Evolutionary conservation across 2,329 filamentous ascomycete species (phyloP).

Genomic region (Penicillium sp.): DNA sequence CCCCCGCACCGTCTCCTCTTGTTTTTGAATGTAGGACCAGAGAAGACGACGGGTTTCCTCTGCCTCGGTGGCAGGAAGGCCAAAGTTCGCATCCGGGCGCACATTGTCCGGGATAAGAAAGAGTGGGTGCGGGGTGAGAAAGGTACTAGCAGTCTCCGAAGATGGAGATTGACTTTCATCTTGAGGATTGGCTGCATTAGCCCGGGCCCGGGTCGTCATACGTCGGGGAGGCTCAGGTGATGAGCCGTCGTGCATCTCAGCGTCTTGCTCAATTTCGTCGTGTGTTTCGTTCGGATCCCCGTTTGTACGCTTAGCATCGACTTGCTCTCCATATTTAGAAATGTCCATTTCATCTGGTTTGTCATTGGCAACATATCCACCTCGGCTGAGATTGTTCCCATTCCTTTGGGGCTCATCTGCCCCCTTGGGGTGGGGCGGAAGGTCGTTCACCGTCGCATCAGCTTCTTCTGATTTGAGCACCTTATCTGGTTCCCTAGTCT

Average conservation of each 20-base stretch:
- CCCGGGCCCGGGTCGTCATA: slow-evolving; percentile 49
- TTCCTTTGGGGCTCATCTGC: slow-evolving; percentile 15
- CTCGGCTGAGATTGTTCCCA: slow-evolving; percentile 5
- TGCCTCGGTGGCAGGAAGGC: slow-evolving; percentile 59
- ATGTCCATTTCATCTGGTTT: slow-evolving; percentile 15
- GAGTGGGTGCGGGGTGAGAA: slow-evolving; percentile 54
- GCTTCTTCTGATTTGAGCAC: slow-evolving; percentile 38
- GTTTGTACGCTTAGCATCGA: background rate
- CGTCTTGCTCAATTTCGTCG: slow-evolving; percentile 29
- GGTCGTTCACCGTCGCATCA: slow-evolving; percentile 33
- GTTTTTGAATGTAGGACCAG: slow-evolving; percentile 64
- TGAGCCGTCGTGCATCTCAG: slow-evolving; percentile 35
- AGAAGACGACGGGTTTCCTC: slow-evolving; percentile 63
- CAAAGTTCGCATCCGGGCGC: slow-evolving; percentile 56
- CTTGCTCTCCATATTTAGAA: slow-evolving; percentile 10
- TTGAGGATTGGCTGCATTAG: slow-evolving; percentile 35
- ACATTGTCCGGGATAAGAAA: slow-evolving; percentile 55
- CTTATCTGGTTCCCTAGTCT: slow-evolving; percentile 15
- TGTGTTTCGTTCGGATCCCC: slow-evolving; percentile 14
- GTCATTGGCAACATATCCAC: slow-evolving; percentile 3
- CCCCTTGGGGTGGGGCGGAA: slow-evolving; percentile 32
- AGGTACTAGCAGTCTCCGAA: slow-evolving; percentile 31
- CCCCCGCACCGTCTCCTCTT: slow-evolving; percentile 62
- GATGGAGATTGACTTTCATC: slow-evolving; percentile 26
- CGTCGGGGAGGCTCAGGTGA: slow-evolving; percentile 44